Conservation (phyloP, 2,329 filamentous ascomycete species). For the Alternaria gaisen region DNA sequence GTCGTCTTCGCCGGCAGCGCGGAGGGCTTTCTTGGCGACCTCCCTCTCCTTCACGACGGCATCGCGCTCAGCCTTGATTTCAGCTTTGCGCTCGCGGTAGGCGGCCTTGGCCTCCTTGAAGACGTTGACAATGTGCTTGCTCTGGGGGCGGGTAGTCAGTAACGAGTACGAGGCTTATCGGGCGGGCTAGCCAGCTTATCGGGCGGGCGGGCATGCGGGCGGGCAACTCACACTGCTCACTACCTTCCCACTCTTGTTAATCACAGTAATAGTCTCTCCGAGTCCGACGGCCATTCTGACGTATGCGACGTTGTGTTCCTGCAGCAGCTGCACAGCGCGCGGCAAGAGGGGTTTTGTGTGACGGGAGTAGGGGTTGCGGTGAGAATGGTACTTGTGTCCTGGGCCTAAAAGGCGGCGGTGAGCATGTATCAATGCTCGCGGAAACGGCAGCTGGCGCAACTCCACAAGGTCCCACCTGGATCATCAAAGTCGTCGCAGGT, state of each 20-base stretch:
- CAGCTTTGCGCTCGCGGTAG: conserved; percentile 87
- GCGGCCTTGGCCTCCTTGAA: conserved; percentile 91
- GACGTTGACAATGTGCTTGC: conserved; percentile 87
- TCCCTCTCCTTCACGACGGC: conserved; percentile 64
- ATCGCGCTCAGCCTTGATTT: conserved; percentile 76
- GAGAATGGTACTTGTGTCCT: conserved; percentile 28
- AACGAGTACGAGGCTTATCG: conserved; percentile 16
- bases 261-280: conserved; percentile 83
- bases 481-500: conserved; percentile 18
- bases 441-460: conserved; percentile 32
- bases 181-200: conserved; percentile 8
- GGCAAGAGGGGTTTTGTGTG: conserved; percentile 32
- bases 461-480: conserved; percentile 37
- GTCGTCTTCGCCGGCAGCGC: conserved; percentile 49
- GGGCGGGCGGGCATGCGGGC: conserved; percentile 6
- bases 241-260: conserved; percentile 90
- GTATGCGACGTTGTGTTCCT: conserved; percentile 23
- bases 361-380: conserved; percentile 22
- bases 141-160: conserved; percentile 62
- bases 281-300: conserved; percentile 57
- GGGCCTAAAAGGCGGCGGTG: conserved; percentile 41
- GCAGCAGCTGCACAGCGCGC: conserved; percentile 33
- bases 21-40: conserved; percentile 66
- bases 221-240: conserved; percentile 77
- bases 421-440: conserved; percentile 41